Conservation (phyloP, 805 yeast genomes). For the Hagleromyces aurorensis region DNA sequence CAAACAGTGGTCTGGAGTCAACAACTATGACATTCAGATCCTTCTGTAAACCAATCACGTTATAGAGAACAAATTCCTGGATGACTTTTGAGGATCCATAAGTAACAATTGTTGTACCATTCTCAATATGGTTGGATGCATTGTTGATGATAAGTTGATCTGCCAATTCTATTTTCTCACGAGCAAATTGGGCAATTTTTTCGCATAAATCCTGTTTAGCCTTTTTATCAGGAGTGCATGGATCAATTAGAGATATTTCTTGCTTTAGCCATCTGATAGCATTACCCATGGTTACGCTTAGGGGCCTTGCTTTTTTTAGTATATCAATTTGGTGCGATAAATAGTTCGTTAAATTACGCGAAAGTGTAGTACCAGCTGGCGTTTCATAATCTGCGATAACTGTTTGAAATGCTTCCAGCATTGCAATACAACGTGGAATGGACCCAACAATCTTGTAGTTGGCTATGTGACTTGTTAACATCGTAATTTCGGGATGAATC, state of each 20-base stretch:
- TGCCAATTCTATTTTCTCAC: constrained; percentile 77
- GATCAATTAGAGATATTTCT: constrained; percentile 74
- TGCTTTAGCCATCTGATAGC: constrained; percentile 96
- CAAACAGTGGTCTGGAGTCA: constrained; percentile 90
- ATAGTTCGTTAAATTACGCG: constrained; percentile 82
- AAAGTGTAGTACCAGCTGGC: constrained; percentile 75
- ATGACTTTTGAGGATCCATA: constrained; percentile 86
- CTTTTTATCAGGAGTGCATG: constrained; percentile 47
- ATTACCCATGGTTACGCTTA: constrained; percentile 93
- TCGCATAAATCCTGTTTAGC: constrained; percentile 61
- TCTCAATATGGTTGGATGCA: constrained; percentile 67
- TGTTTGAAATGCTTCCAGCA: constrained; percentile 75
- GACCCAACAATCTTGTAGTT: constrained; percentile 87
- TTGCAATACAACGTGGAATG: constrained; percentile 71
- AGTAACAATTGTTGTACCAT: constrained; percentile 74
- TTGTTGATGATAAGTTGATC: constrained; percentile 74
- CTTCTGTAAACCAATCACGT: constrained; percentile 49
- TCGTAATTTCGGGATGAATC: constrained; percentile 79
- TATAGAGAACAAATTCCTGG: constrained; percentile 60
- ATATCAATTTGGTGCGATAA: constrained; percentile 89
- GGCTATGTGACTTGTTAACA: constrained; percentile 72
- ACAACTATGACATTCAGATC: constrained; percentile 80
- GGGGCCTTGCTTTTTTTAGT: constrained; percentile 81
- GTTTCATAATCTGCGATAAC: constrained; percentile 77
- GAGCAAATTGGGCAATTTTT: constrained; percentile 70